phyloP scores from a whole-genome alignment of 129 eudicot species.

The Smallanthus sonchifolius region DNA sequence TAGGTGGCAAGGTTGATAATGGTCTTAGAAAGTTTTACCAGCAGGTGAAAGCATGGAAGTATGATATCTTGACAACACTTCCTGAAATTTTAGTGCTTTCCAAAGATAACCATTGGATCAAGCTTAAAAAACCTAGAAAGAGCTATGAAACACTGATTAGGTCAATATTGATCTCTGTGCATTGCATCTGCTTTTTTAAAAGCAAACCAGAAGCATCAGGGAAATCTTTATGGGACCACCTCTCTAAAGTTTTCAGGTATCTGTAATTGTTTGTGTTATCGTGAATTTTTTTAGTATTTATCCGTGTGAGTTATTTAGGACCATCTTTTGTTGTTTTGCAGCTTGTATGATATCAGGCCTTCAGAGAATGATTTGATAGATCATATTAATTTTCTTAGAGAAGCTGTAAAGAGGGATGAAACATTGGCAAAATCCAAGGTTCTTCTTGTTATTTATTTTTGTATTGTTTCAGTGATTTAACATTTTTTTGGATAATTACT shows the following conservation, averaged over 20 bases:
- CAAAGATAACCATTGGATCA: conserved; percentile 66
- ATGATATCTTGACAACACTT: conserved; percentile 35
- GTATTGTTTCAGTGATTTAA: background rate
- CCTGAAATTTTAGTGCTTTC: conserved; percentile 67
- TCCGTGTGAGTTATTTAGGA: conserved; percentile 12
- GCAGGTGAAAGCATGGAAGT: conserved; percentile 80
- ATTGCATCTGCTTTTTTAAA: conserved; percentile 43
- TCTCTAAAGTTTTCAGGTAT: conserved; percentile 66
- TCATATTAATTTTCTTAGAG: conserved; percentile 42
- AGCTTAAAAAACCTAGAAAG: conserved; percentile 79
- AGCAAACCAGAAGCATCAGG: conserved; percentile 53
- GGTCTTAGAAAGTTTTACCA: conserved; percentile 56
- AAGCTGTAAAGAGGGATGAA: conserved; percentile 52
- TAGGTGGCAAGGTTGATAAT: conserved; percentile 56
- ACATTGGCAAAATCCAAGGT: conserved; percentile 61
- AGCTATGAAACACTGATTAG: conserved; percentile 47
- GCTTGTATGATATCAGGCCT: conserved; percentile 56
- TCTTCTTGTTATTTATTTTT: conserved; percentile 8
- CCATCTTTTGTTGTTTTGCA: conserved; percentile 25
- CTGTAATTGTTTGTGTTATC: background rate
- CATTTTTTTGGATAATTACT: background rate
- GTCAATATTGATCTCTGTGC: conserved; percentile 56
- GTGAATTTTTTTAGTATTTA: background rate
- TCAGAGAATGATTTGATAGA: conserved; percentile 57
- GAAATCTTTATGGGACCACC: conserved; percentile 60